Base-by-base conservation (phyloP, 2,329 filamentous ascomycete species). In the Xylaria arbuscula region DNA sequence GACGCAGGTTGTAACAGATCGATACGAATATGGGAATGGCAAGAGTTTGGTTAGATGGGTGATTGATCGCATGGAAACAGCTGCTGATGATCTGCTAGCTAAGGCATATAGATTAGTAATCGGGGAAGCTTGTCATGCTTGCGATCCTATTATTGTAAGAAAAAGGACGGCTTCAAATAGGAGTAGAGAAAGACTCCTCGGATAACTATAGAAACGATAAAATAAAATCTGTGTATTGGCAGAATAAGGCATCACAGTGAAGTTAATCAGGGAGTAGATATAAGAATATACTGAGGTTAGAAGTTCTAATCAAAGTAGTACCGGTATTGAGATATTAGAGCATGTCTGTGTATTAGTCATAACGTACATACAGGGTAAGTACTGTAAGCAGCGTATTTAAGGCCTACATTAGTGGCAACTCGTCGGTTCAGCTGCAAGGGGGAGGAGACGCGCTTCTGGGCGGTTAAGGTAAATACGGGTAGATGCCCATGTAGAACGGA, bases 1-100 rank as follows among this genome's bases (percentile, higher is more conserved):
- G 50, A 66, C 22, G 56, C 22, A 51, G 22, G 22, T 11, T 51
- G 34, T 22, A 28, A 61, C 40, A 15, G 53, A 19, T 45, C 7
- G 17, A 28, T 4, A 11, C 48, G 3, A 47, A 28, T 7, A 48
- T 36, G 34, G 40, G 48, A 48, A n/a, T 22, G 7, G 45, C 7
- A 34, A 28, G 32, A 42, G 36, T 11, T 13, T n/a, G 54, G 19
- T 28, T 24, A 2, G 45, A 42, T n/a, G 2, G 8, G 36, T 11
- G 11, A 36, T 10, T 2, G 32, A 2, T 22, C 22, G n/a, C 3
- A 36, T 36, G 8, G 9, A 11, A 54, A 54, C 8, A 36, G 28
- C 9, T 10, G 17, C n/a, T 36, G 19, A 56, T 15, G 36, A 40
- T 19, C n/a, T 55, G 51, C 28, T 19, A 19, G n/a, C n/a, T 5